A percentile compares a stretch with the other conserved stretches of the same genome.
These are phyloP conservation scores for Acrasis kona DNA, from an alignment of 78 protist species.

Conservation along the genomic window DNA sequence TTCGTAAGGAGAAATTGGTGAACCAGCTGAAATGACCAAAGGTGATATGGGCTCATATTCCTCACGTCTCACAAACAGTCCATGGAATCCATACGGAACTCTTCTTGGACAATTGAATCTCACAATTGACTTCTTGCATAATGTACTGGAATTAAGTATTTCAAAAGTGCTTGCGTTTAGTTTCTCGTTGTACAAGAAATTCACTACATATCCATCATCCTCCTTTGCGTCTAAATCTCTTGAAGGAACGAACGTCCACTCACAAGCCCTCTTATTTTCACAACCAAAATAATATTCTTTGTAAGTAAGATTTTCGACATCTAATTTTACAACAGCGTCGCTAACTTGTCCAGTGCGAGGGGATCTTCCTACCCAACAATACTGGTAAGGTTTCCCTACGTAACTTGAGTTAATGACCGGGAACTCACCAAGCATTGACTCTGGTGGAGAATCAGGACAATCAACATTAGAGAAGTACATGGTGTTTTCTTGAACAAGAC, in stretches of 20 bases:
- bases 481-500: background rate
- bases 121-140: background rate
- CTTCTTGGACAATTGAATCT: background rate
- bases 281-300: background rate
- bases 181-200: slow-evolving; percentile 1
- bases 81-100: slow-evolving; percentile 1
- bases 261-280: background rate
- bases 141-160: background rate
- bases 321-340: background rate
- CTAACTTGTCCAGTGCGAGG: background rate
- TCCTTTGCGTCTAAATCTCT: background rate
- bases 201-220: slow-evolving; percentile 6
- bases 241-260: background rate
- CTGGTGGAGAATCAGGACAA: background rate
- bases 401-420: background rate
- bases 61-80: too few species aligned
- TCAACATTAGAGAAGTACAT: too few species aligned
- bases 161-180: background rate
- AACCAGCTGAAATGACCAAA: too few species aligned
- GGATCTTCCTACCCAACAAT: background rate
- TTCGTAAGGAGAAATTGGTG: too few species aligned
- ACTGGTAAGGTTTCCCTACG: too few species aligned
- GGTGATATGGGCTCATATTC: too few species aligned
- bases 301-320: background rate
- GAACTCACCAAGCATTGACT: background rate